These are phyloP conservation scores for Zalaria obscura DNA, from an alignment of 2,329 filamentous ascomycete species.

Conservation along the genomic window DNA sequence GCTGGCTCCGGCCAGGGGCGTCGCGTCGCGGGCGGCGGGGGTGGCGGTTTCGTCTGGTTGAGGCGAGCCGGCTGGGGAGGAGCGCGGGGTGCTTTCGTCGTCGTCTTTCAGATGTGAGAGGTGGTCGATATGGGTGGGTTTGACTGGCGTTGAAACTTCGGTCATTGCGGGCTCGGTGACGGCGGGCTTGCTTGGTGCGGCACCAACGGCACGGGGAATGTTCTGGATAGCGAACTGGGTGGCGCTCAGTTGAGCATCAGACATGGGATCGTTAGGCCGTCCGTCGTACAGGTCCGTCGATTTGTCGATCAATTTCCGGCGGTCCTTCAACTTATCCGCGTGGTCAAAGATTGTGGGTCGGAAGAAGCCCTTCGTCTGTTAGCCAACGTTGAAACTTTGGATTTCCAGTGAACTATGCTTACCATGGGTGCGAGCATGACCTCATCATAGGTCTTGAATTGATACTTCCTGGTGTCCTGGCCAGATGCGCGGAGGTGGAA, in stretches of 20 bases:
- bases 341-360: slow-evolving; percentile 80
- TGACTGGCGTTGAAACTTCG: slow-evolving; percentile 12
- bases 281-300: slow-evolving; percentile 92
- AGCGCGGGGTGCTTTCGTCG: slow-evolving; percentile 61
- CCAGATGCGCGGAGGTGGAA: slow-evolving; percentile 84
- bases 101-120: slow-evolving; percentile 52
- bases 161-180: slow-evolving; percentile 25
- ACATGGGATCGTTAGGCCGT: slow-evolving; percentile 80
- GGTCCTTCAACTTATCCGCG: slow-evolving; percentile 60
- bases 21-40: slow-evolving; percentile 35
- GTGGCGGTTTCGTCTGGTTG: slow-evolving; percentile 60
- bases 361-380: slow-evolving; percentile 52
- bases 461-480: slow-evolving; percentile 81
- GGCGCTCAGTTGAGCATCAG: slow-evolving; percentile 64
- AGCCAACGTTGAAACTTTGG: neutral
- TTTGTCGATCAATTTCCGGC: slow-evolving; percentile 68
- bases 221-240: slow-evolving; percentile 35
- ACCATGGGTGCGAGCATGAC: slow-evolving; percentile 81
- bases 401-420: slow-evolving; percentile 9
- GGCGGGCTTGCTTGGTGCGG: slow-evolving; percentile 25
- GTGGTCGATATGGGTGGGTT: slow-evolving; percentile 41
- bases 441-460: slow-evolving; percentile 95
- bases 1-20: slow-evolving; percentile 29
- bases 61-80: slow-evolving; percentile 77
- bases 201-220: slow-evolving; percentile 23